Evolutionary conservation across 805 yeast genomes (phyloP).

Genomic region (Cyberlindnera veronae): DNA sequence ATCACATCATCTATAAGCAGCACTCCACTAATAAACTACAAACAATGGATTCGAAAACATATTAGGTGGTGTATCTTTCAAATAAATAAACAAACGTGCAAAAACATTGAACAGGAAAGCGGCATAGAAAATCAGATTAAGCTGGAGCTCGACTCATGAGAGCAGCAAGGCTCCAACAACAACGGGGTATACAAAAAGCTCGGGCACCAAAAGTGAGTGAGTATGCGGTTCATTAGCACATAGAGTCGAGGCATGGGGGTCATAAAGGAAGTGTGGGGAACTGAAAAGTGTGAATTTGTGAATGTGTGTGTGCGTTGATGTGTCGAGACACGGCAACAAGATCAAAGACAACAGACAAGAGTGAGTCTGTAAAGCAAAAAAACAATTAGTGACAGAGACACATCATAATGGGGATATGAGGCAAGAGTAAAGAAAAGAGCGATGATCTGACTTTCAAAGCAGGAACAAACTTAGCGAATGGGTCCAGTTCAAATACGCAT

Average conservation of each 20-base stretch:
- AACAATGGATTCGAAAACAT: not conserved
- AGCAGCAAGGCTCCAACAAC: no score
- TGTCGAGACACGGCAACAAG: not conserved
- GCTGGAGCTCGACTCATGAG: not conserved
- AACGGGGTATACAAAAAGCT: not conserved
- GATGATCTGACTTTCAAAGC: no score
- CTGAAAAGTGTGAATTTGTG: not conserved
- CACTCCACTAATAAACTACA: not conserved
- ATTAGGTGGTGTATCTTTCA: not conserved
- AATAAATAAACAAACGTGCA: conserved; percentile 1
- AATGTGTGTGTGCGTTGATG: not conserved
- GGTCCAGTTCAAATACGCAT: conserved; percentile 24
- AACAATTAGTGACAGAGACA: not conserved
- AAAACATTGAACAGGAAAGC: not conserved
- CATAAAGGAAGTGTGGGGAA: not conserved
- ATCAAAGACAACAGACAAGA: not conserved
- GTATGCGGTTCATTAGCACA: conserved; percentile 2
- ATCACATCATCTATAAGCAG: no score
- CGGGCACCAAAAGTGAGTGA: no score
- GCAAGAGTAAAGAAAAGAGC: not conserved
- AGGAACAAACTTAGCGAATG: not conserved
- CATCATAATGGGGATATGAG: no score
- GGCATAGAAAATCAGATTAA: no score
- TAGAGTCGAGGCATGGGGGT: no score
- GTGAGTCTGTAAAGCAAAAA: not conserved